Evolutionary conservation across 148 eudicot species (phyloP).

Genomic region (Fagopyrum esculentum): DNA sequence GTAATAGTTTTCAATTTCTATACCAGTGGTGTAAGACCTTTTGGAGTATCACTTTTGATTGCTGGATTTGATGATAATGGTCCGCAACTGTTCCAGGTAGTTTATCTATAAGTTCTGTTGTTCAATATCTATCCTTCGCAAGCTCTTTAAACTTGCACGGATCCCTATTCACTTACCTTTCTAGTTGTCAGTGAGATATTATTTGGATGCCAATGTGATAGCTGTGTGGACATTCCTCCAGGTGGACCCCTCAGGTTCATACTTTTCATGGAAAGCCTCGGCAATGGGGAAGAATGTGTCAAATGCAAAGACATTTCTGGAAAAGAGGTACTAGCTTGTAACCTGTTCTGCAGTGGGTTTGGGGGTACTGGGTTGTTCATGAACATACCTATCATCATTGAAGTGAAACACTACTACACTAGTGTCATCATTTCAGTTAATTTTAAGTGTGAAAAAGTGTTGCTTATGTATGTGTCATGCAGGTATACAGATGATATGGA

Average conservation of each 20-base stretch:
- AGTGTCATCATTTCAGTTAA: neutral
- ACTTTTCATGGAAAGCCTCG: constrained; percentile 99
- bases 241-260: constrained; percentile 99
- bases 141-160: neutral
- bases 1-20: neutral
- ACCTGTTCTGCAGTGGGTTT: neutral
- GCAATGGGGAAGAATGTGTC: constrained; percentile 99
- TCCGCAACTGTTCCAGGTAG: constrained; percentile 94
- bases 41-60: constrained; percentile 92
- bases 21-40: constrained; percentile 93
- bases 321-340: constrained; percentile 55
- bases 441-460: neutral
- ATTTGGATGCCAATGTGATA: neutral
- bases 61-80: constrained; percentile 99
- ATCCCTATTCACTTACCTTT: neutral
- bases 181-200: neutral
- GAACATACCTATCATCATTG: neutral
- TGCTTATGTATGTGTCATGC: constrained; percentile 15
- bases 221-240: constrained; percentile 14
- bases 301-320: constrained; percentile 97
- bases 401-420: neutral
- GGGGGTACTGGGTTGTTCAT: neutral
- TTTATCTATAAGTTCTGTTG: neutral
- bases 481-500: constrained; percentile 99
- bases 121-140: neutral